phyloP scores from a whole-genome alignment of 805 yeast species.

The Komagataella pseudopastoris region DNA sequence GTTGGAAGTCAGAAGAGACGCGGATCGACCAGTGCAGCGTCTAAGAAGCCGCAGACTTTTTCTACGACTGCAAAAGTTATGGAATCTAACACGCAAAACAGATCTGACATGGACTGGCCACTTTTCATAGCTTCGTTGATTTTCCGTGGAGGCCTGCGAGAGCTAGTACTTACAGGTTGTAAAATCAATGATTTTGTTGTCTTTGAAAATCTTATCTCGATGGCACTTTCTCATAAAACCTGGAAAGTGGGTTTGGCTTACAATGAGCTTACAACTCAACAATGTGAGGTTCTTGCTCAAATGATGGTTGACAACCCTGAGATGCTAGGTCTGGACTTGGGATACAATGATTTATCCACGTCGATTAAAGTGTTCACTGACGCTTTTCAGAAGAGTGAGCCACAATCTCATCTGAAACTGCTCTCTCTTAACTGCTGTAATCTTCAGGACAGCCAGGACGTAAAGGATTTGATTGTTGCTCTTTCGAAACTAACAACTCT shows the following conservation, averaged over 20 bases:
- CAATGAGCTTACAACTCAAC: conserved; percentile 49
- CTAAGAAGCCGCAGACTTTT: conserved; percentile 5
- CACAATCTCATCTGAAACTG: conserved; percentile 22
- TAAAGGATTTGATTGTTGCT: conserved; percentile 31
- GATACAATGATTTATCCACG: conserved; percentile 58
- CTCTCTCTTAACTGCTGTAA: conserved; percentile 57
- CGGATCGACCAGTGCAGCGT: conserved; percentile 10
- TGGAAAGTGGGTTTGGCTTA: conserved; percentile 65
- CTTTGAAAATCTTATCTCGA: conserved; percentile 40
- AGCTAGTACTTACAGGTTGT: conserved; percentile 68
- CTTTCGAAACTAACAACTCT: conserved; percentile 43
- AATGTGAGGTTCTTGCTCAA: conserved; percentile 36
- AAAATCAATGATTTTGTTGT: conserved; percentile 39
- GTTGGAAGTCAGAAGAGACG: conserved; percentile 27
- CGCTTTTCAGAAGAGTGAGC: conserved; percentile 8
- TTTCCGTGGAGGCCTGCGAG: conserved; percentile 66
- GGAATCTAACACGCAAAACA: conserved; percentile 34
- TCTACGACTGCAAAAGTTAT: conserved; percentile 19
- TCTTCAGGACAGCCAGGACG: conserved; percentile 36
- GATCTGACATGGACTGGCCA: conserved; percentile 78
- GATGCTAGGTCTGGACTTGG: conserved; percentile 66
- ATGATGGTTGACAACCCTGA: conserved; percentile 38
- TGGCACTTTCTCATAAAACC: conserved; percentile 43
- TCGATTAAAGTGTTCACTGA: conserved; percentile 25
- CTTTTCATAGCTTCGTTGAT: conserved; percentile 56